Evolutionary conservation across 2,329 filamentous ascomycete species (phyloP), one percentile per base, ranked within the genome.

Genomic region (Arthrinium phaeospermum): DNA sequence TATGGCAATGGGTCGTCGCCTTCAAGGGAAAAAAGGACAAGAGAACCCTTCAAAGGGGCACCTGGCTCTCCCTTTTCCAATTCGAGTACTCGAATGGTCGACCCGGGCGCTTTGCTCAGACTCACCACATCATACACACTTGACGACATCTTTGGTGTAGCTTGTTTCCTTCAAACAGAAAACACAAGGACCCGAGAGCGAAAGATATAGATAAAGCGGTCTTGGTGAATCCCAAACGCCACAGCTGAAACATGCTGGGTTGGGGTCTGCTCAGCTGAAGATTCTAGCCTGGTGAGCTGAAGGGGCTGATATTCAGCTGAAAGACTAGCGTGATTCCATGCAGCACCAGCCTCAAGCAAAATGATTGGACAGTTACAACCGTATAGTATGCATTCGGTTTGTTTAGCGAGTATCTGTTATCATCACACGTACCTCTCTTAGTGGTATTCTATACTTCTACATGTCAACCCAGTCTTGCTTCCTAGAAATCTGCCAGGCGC

Each of bases 131-230:
- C 24, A 30, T 68, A 68, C 0, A 22, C 44, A 22, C 44, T 68
- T 19, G 22, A 19, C 22, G 67, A n/a, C 67, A 68, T 68, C 8
- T 2, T 7, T 24, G 47, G 8, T 47, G 6, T 22, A 22, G 7
- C 8, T n/a, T 22, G 0, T 10, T 41, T 1, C 22, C 4, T 22
- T 8, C 19, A 2, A 19, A 22, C 0, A 22, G 7, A 1, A 22
- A 8, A 2, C 7, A 22, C 5, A 1, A 22, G 2, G 46, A 22
- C 4, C 16, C 7, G 19, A 47, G 5, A 22, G 19, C 19, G 4
- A 8, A n/a, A 22, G 2, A 19, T 6, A 24, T 24, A 24, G 10
- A 24, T 13, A 13, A 4, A 4, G n/a, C 1, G 3, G 10, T 24
- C 2, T 6, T 51, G n/a, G 4, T 24, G 47, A 13, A 51, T 1